phyloP scores from a whole-genome alignment of 2,329 filamentous ascomycete species.

The Nemania diffusa region DNA sequence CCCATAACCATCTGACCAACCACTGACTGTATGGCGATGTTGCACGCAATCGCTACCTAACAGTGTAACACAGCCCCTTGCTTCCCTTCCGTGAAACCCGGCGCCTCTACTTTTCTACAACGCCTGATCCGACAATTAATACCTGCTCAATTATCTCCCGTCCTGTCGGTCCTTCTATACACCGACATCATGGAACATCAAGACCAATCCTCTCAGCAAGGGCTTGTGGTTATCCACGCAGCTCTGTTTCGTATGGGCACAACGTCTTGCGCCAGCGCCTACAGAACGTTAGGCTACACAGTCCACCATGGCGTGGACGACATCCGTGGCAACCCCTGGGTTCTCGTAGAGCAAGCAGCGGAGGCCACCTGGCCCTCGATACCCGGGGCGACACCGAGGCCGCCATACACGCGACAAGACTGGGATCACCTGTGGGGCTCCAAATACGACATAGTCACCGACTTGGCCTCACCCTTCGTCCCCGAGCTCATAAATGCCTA shows the following conservation, averaged over 20 bases:
- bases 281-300: slow-evolving; percentile 25
- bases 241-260: slow-evolving; percentile 34
- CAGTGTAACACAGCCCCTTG: too few species aligned
- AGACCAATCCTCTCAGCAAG: slow-evolving; percentile 17
- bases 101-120: slow-evolving; percentile 7
- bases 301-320: slow-evolving; percentile 25
- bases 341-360: slow-evolving; percentile 26
- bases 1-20: too few species aligned
- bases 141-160: too few species aligned
- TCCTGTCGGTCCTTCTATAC: too few species aligned
- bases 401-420: slow-evolving; percentile 16
- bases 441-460: slow-evolving; percentile 27
- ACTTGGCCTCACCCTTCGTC: slow-evolving; percentile 27
- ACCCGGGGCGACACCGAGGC: slow-evolving; percentile 6
- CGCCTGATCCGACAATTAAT: neutral
- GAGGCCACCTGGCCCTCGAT: slow-evolving; percentile 31
- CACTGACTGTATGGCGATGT: too few species aligned
- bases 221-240: slow-evolving; percentile 30
- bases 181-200: slow-evolving; percentile 13
- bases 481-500: slow-evolving; percentile 30
- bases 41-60: too few species aligned
- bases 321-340: slow-evolving; percentile 22
- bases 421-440: slow-evolving; percentile 28
- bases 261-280: slow-evolving; percentile 25
- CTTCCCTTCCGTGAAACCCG: too few species aligned